A percentile compares a stretch with the other conserved stretches of the same genome.
phyloP scores from a whole-genome alignment of 805 yeast species.

The Metschnikowia rubicola region DNA sequence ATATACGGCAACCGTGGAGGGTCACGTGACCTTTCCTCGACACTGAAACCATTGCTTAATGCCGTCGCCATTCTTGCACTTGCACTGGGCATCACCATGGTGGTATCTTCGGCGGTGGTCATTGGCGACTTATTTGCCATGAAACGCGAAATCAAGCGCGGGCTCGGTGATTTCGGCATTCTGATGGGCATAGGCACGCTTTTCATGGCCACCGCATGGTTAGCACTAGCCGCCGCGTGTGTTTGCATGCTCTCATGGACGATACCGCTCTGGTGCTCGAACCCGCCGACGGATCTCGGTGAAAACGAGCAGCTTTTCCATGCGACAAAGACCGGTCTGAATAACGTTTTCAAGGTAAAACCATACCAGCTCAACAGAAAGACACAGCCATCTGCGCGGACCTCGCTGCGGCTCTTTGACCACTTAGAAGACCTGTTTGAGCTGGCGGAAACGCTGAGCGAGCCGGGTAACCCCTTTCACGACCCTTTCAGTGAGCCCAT shows the following conservation, averaged over 20 bases:
- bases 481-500: background rate
- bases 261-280: slow-evolving; percentile 49
- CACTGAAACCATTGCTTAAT: slow-evolving; percentile 35
- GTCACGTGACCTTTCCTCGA: slow-evolving; percentile 28
- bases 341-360: background rate
- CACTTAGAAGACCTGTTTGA: slow-evolving; percentile 13
- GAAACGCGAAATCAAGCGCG: slow-evolving; percentile 17
- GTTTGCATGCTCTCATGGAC: slow-evolving; percentile 33
- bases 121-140: slow-evolving; percentile 22
- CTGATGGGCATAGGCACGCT: slow-evolving; percentile 36
- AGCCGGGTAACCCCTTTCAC: background rate
- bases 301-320: slow-evolving; percentile 10
- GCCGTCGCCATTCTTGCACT: slow-evolving; percentile 34
- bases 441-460: slow-evolving; percentile 14
- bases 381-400: background rate
- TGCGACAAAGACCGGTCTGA: background rate
- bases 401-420: slow-evolving; percentile 13
- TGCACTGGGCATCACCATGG: slow-evolving; percentile 28
- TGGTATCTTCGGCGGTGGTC: slow-evolving; percentile 28
- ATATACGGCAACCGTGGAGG: slow-evolving; percentile 37
- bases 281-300: slow-evolving; percentile 34
- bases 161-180: slow-evolving; percentile 46
- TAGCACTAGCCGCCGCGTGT: slow-evolving; percentile 22
- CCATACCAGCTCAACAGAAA: slow-evolving; percentile 6
- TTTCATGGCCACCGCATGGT: slow-evolving; percentile 44